Percentiles rank a stretch among this genome's conserved stretches.
These are phyloP conservation scores for Fusarium armeniacum DNA, from an alignment of 2,329 filamentous ascomycete species.

Conservation along the genomic window DNA sequence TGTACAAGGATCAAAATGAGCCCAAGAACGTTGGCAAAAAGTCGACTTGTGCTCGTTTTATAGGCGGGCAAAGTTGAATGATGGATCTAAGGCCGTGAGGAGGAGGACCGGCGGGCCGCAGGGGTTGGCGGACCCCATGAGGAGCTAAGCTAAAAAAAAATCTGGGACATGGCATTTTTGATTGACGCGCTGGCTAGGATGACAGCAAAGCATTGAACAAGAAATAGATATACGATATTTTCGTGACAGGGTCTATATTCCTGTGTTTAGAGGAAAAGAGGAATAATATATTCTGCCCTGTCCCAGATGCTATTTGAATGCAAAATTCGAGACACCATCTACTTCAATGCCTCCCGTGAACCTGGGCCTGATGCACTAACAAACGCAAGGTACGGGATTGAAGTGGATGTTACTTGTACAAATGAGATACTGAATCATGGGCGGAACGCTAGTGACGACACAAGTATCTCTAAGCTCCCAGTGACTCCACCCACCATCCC, in stretches of 20 bases:
- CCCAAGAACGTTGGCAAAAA: slow-evolving; percentile 70
- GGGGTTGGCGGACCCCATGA: slow-evolving; percentile 42
- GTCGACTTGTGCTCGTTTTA: slow-evolving; percentile 49
- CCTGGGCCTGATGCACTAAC: slow-evolving; percentile 30
- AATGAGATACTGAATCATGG: slow-evolving; percentile 27
- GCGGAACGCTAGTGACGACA: slow-evolving; percentile 1
- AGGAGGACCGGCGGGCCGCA: slow-evolving; percentile 38
- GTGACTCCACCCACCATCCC: slow-evolving; percentile 44
- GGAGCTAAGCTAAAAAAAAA: slow-evolving; percentile 44
- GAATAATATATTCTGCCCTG: too few relatives aligned
- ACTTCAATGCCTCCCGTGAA: slow-evolving; percentile 1
- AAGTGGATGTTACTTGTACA: slow-evolving; percentile 29
- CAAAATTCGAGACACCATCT: slow-evolving; percentile 4
- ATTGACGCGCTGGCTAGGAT: slow-evolving; percentile 24
- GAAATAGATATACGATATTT: not conserved
- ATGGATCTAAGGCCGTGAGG: slow-evolving; percentile 47
- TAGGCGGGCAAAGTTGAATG: slow-evolving; percentile 53
- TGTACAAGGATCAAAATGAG: slow-evolving; percentile 70
- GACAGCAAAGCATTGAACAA: slow-evolving; percentile 9
- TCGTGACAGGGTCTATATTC: not conserved
- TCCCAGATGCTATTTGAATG: slow-evolving; percentile 1
- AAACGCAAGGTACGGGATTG: slow-evolving; percentile 32
- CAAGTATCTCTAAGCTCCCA: slow-evolving; percentile 27
- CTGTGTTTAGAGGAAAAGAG: not conserved
- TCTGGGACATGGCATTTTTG: slow-evolving; percentile 40